Conservation (phyloP, 768 basidiomycete genomes). For the Macrocybe gigantea region DNA sequence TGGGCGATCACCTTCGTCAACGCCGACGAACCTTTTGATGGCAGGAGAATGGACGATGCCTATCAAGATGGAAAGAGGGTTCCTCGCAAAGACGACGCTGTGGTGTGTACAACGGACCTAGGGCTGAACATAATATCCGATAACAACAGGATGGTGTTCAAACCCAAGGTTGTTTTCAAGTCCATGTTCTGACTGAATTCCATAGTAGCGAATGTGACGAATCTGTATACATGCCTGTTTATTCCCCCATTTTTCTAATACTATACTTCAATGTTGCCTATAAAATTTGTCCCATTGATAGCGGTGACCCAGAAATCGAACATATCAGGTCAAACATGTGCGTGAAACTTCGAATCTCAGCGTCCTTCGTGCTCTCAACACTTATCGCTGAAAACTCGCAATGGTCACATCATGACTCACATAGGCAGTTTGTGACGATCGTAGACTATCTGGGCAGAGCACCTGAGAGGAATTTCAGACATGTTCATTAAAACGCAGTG, state of each 20-base stretch:
- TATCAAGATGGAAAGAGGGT: slow-evolving; percentile 8
- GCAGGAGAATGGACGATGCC: neutral
- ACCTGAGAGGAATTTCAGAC: too few relatives aligned
- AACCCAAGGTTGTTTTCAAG: slow-evolving; percentile 22
- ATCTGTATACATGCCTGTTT: neutral
- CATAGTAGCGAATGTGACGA: neutral
- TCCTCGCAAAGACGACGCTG: slow-evolving; percentile 12
- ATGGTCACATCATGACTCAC: too few relatives aligned
- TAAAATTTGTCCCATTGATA: too few relatives aligned
- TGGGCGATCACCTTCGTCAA: slow-evolving; percentile 20
- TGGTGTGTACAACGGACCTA: slow-evolving; percentile 26
- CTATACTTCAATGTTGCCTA: neutral
- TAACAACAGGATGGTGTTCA: slow-evolving; percentile 14
- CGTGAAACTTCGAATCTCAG: too few relatives aligned
- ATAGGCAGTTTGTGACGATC: too few relatives aligned
- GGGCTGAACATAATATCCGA: slow-evolving; percentile 16
- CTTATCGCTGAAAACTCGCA: too few relatives aligned
- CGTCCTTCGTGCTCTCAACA: too few relatives aligned
- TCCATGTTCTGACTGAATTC: slow-evolving; percentile 8
- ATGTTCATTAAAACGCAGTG: too few relatives aligned
- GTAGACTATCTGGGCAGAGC: too few relatives aligned
- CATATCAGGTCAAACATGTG: too few relatives aligned
- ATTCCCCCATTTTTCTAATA: slow-evolving; percentile 5
- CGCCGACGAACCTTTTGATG: slow-evolving; percentile 1
- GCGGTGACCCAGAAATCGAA: too few relatives aligned